Evolutionary conservation across 768 basidiomycete genomes (phyloP).

Genomic region (Auricularia auricula-judae): DNA sequence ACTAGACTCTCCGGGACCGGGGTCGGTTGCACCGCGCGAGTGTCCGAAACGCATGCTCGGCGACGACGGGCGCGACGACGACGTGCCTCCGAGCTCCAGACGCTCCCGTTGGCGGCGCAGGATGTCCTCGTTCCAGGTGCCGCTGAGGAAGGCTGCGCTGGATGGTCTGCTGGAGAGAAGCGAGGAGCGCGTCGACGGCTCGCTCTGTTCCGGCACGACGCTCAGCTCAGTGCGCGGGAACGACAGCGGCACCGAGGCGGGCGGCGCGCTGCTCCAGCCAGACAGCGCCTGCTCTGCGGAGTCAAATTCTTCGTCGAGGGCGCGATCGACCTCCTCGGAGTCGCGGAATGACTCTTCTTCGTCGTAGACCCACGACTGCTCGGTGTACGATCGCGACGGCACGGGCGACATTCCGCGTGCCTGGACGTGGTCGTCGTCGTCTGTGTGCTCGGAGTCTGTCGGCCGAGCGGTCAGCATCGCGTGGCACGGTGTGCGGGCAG

Average conservation of each 20-base stretch:
- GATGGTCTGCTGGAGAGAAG: conserved; percentile 11
- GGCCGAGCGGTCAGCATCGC: not conserved
- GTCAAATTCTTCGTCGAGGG: conserved; percentile 57
- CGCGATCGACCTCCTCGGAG: conserved; percentile 45
- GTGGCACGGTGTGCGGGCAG: not conserved
- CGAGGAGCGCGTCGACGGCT: conserved; percentile 19
- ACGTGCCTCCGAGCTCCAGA: not conserved
- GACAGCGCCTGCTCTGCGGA: conserved; percentile 54
- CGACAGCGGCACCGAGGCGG: conserved; percentile 14
- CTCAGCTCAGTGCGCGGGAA: conserved; percentile 22
- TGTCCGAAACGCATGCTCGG: conserved; percentile 32
- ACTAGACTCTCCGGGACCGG: conserved; percentile 27
- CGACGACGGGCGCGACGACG: conserved; percentile 18
- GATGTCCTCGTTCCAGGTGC: not conserved
- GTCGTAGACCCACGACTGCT: not conserved
- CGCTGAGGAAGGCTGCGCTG: conserved; percentile 27
- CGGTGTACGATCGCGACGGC: too few relatives aligned
- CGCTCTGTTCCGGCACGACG: conserved; percentile 24
- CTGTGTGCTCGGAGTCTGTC: conserved; percentile 31
- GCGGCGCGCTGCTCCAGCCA: conserved; percentile 47
- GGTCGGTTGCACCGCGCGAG: conserved; percentile 48
- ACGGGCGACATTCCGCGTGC: too few relatives aligned
- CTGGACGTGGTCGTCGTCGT: conserved; percentile 38
- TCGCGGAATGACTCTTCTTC: conserved; percentile 26
- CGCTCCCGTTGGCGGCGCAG: not conserved